Evolutionary conservation across 2,329 filamentous ascomycete species (phyloP).

Genomic region (Coleophoma crateriformis): DNA sequence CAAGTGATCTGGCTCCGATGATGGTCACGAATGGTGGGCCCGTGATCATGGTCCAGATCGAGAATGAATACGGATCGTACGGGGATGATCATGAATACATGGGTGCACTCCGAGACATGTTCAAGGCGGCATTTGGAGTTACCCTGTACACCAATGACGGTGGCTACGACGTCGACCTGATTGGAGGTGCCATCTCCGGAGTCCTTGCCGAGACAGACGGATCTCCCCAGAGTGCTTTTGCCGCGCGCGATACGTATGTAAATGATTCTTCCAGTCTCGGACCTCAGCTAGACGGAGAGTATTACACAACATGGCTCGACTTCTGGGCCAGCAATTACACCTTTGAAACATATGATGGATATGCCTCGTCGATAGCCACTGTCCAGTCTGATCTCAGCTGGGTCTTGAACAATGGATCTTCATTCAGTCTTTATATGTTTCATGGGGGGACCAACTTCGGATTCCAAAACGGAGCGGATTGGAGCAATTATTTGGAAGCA

Average conservation of each 20-base stretch:
- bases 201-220: slow-evolving; percentile 42
- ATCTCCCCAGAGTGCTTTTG: slow-evolving; percentile 33
- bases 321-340: slow-evolving; percentile 34
- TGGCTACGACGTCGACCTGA: slow-evolving; percentile 34
- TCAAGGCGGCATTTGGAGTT: slow-evolving; percentile 35
- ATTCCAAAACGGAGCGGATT: slow-evolving; percentile 40
- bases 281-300: slow-evolving; percentile 42
- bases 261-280: slow-evolving; percentile 36
- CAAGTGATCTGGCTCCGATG: slow-evolving; percentile 36
- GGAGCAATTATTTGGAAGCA: slow-evolving; percentile 31
- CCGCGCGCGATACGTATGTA: slow-evolving; percentile 35
- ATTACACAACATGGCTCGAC: slow-evolving; percentile 39
- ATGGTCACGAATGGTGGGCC: slow-evolving; percentile 39
- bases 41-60: slow-evolving; percentile 41
- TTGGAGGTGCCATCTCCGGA: slow-evolving; percentile 35
- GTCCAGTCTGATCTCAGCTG: slow-evolving; percentile 30
- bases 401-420: slow-evolving; percentile 32
- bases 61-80: slow-evolving; percentile 47
- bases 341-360: slow-evolving; percentile 29
- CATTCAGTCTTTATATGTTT: slow-evolving; percentile 47
- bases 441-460: slow-evolving; percentile 47
- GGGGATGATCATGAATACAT: slow-evolving; percentile 40
- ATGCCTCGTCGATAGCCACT: slow-evolving; percentile 16
- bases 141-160: slow-evolving; percentile 45
- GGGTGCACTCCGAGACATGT: slow-evolving; percentile 32